A percentile compares a stretch with the other conserved stretches of the same genome.
Evolutionary conservation across 768 basidiomycete species (phyloP).

Genomic region (Agrocybe chaxingu): DNA sequence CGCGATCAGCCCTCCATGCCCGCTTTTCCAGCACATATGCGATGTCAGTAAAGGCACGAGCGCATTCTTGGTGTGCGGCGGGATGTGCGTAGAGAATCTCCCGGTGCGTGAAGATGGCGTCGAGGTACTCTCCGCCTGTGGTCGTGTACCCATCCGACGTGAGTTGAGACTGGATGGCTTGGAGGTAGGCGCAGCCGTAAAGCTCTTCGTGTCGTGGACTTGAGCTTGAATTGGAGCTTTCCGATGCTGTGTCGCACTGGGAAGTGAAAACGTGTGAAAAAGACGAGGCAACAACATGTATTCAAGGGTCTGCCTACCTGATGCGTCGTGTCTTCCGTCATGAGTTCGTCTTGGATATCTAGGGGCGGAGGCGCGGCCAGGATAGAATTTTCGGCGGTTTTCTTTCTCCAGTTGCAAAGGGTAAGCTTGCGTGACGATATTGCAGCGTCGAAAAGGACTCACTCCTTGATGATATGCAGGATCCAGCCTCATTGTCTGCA

Average conservation of each 20-base stretch:
- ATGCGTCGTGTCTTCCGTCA: conserved; percentile 42
- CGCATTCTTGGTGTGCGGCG: conserved; percentile 60
- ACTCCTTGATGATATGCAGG: conserved; percentile 27
- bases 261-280: neutral
- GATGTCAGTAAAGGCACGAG: conserved; percentile 61
- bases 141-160: conserved; percentile 42
- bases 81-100: conserved; percentile 64
- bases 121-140: conserved; percentile 74
- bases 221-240: conserved; percentile 41
- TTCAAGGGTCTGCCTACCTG: conserved; percentile 29
- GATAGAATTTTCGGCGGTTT: conserved; percentile 23
- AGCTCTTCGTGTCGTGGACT: conserved; percentile 17
- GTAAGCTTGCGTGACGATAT: conserved; percentile 1
- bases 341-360: conserved; percentile 37
- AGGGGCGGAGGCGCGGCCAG: conserved; percentile 9
- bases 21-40: conserved; percentile 61
- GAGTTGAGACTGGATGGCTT: conserved; percentile 54
- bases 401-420: conserved; percentile 38
- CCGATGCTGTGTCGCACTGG: conserved; percentile 42
- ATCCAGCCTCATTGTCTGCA: conserved; percentile 49
- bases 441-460: conserved; percentile 9
- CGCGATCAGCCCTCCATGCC: conserved; percentile 68
- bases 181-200: conserved; percentile 62
- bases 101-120: conserved; percentile 76
- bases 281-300: neutral